Percentiles rank a stretch among this genome's conserved stretches.
phyloP scores from a whole-genome alignment of 2,329 filamentous ascomycete genomes.

The Pleochaeta shiraiana region DNA sequence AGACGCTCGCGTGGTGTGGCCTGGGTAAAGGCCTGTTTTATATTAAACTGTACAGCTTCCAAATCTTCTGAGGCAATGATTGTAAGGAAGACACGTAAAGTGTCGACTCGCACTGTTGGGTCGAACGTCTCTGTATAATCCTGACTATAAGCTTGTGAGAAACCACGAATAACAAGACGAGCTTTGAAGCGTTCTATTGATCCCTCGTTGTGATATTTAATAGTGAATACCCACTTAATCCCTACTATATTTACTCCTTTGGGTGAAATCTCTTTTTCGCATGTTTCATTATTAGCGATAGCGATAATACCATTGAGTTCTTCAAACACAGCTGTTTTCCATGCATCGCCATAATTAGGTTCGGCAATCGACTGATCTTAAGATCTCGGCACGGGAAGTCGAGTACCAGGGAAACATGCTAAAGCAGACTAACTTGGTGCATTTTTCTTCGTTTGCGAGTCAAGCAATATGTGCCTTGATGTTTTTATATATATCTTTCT shows the following conservation, averaged over 20 bases:
- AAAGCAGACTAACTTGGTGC: too few relatives aligned
- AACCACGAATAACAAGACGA: neutral
- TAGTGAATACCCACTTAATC: neutral
- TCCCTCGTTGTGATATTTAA: neutral
- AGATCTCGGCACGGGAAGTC: too few relatives aligned
- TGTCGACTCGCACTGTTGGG: neutral
- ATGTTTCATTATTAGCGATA: conserved; percentile 1
- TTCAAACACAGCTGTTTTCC: neutral
- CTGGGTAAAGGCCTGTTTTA: neutral
- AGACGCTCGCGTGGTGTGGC: neutral
- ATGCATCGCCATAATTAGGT: neutral
- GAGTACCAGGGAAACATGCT: too few relatives aligned
- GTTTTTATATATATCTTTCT: too few relatives aligned
- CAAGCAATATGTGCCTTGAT: too few relatives aligned
- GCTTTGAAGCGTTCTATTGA: neutral
- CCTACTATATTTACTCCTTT: neutral
- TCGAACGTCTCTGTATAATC: neutral
- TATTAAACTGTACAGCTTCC: neutral
- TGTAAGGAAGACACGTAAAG: neutral
- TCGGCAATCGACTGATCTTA: too few relatives aligned
- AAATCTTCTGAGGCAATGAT: neutral
- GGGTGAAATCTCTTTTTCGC: neutral
- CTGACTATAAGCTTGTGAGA: neutral
- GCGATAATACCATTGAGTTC: neutral
- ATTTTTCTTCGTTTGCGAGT: too few relatives aligned